Evolutionary conservation across 495 filamentous ascomycete species (phyloP), one percentile per base, ranked within the genome.

Genomic region (Talaromyces wortmannii): DNA sequence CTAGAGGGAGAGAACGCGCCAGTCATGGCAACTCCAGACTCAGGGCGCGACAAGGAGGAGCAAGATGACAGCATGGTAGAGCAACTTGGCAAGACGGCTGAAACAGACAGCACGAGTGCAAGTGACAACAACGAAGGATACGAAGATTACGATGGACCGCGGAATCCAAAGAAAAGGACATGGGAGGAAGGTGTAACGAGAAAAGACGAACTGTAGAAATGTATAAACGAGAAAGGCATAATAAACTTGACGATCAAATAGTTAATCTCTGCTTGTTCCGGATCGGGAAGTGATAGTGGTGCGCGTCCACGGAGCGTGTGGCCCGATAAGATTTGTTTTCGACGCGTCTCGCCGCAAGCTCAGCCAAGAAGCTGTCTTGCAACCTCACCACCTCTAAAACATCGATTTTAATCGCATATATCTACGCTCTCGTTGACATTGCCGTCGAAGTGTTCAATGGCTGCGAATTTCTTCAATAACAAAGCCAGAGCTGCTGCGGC

Each of bases 401-500:
- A 10, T 40, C 36, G 8, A 10, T 40, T 13, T 13, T 2, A 13
- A 40, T 10, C 36, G 13, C 36, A 40, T 5, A 13, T 8, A 40
- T 40, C 2, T 40, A 40, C 8, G 13, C 36, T 13, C 8, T 2
- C 36, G 1, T 40, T 40, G 13, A 5, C 8, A 40, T 8, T 10
- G 36, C 2, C 2, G 2, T 8, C 36, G 44, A 45, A 8, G 23
- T 23, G 23, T 4, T 53, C 58, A 33, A 68, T 70, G 74, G 70
- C 74, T 61, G 82, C 89, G 31, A 91, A 77, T 65, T 99, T 97
- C 74, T 99, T 99, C 71, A 91, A 94, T 67, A 81, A 96, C 59
- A 96, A 92, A 73, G 94, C 92, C 44, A 88, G 91, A 29, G 89
- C 90, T 70, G 91, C 87, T 7, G 68, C 78, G 47, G 68, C 78